Base-by-base conservation (phyloP, 371 early-diverging fungal species). In the Syncephalastrum sp. region DNA sequence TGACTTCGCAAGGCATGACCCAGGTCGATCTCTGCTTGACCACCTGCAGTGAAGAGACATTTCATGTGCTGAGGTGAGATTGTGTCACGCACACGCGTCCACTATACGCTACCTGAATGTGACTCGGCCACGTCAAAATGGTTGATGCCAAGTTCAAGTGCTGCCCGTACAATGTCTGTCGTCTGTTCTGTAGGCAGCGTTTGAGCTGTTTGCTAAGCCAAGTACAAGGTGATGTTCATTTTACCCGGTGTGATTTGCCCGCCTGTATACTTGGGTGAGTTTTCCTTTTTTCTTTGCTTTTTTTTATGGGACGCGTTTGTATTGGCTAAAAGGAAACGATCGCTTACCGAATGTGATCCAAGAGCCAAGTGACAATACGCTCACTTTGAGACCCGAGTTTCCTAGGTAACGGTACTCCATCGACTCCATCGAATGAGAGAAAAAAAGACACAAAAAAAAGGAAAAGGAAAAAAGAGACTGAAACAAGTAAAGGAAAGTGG, bases 321-420 rank as follows among this genome's bases (percentile, higher is more conserved):
- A 33, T 2, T 10, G 38, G 38, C 15, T 10, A 33, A 33, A 33
- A 33, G 38, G 38, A 33, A 33, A 33, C 12, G 38, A 24, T 51
- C 16, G 24, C 50, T 64, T 82, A 69, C 88, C 88, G 75, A 83
- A 86, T 24, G 86, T 88, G 38, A 88, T 80, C 84, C 83, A 79
- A 19, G 71, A 68, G 29, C 73, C 72, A 19, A 74, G 54, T 8
- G 72, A 66, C n/a, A 81, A 29, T 3, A 68, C 64, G 53, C 79
- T 78, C 23, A 93, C 89, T 71, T 88, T 89, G 47, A 93, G 83
- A 5, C 94, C 94, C 56, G 89, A 85, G 43, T 79, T 70, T 55
- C 94, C 94, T 45, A 93, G 79, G 61, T 82, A 86, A 33, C 92
- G 85, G 69, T 91, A 93, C 62, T 91, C 86, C 94, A 92, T 93